A percentile compares a stretch with the other conserved stretches of the same genome.
Evolutionary conservation across 805 yeast genomes (phyloP).

Genomic region (Wickerhamomyces mucosus): DNA sequence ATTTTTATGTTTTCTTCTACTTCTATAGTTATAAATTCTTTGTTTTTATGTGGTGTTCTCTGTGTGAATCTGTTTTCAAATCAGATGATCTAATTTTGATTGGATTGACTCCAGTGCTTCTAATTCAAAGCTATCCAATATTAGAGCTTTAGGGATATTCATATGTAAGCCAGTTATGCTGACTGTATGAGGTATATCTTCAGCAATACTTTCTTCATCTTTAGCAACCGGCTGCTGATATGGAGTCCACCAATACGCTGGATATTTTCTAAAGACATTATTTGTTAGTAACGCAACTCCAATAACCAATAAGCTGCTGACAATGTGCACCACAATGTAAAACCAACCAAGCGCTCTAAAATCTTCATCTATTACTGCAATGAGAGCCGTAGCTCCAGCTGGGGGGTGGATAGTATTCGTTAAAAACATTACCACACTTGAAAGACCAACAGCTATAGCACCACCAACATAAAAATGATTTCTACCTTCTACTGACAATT

Average conservation of each 20-base stretch:
- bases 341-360: conserved; percentile 53
- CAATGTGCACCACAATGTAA: conserved; percentile 46
- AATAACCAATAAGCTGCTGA: conserved; percentile 38
- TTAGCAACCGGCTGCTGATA: conserved; percentile 6
- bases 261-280: conserved; percentile 44
- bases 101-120: conserved; percentile 1
- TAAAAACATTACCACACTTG: conserved; percentile 45
- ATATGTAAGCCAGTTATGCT: background rate
- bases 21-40: too few species aligned
- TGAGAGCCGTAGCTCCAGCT: conserved; percentile 58
- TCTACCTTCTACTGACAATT: conserved; percentile 31
- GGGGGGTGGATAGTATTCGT: conserved; percentile 61
- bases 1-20: too few species aligned
- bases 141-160: conserved; percentile 2
- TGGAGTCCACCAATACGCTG: conserved; percentile 48
- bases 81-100: background rate
- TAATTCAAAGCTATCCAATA: conserved; percentile 3
- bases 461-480: conserved; percentile 48
- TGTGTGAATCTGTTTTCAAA: too few species aligned
- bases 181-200: background rate
- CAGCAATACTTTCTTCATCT: conserved; percentile 2
- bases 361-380: conserved; percentile 39
- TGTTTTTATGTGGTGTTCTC: too few species aligned
- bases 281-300: conserved; percentile 43
- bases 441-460: conserved; percentile 43